Evolutionary conservation across 2,329 filamentous ascomycete genomes (phyloP).

Genomic region (Zalaria sp.): DNA sequence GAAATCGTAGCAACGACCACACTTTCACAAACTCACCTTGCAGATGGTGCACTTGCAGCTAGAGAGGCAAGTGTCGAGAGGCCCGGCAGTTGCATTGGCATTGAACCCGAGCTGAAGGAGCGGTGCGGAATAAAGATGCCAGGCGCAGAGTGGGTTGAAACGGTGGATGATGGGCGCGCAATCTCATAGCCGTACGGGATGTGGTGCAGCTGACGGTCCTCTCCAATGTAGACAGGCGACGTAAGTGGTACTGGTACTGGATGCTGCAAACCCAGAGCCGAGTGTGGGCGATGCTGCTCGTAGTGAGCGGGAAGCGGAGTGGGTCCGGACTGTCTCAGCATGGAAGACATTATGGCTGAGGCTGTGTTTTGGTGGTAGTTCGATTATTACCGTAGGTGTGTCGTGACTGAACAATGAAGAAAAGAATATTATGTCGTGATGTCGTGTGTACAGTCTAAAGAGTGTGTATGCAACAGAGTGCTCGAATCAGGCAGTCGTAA

Average conservation of each 20-base stretch:
- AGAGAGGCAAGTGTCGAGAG: slow-evolving; percentile 44
- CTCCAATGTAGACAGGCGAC: slow-evolving; percentile 26
- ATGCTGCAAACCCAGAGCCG: too few species aligned
- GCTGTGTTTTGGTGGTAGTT: too few species aligned
- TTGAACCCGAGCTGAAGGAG: slow-evolving; percentile 15
- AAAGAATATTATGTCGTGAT: too few species aligned
- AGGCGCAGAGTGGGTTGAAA: slow-evolving; percentile 23
- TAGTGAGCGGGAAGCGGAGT: too few species aligned
- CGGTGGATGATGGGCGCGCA: slow-evolving; percentile 39
- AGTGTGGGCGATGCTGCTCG: too few species aligned
- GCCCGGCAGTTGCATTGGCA: slow-evolving; percentile 36
- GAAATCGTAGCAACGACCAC: background rate
- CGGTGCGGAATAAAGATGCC: slow-evolving; percentile 24
- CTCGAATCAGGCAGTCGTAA: too few species aligned
- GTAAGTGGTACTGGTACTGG: slow-evolving; percentile 19
- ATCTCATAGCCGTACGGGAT: slow-evolving; percentile 32
- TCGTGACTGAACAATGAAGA: too few species aligned
- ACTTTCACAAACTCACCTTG: background rate
- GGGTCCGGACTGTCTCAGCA: background rate
- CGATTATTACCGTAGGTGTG: too few species aligned
- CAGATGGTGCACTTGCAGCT: slow-evolving; percentile 3
- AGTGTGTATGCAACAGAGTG: too few species aligned
- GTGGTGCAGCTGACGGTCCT: too few species aligned
- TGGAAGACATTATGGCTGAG: background rate
- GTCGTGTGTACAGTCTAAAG: too few species aligned